A percentile compares a stretch with the other conserved stretches of the same genome.
Conservation (phyloP, 371 early-diverging fungal genomes). For the Syncephalastrum racemosum region DNA sequence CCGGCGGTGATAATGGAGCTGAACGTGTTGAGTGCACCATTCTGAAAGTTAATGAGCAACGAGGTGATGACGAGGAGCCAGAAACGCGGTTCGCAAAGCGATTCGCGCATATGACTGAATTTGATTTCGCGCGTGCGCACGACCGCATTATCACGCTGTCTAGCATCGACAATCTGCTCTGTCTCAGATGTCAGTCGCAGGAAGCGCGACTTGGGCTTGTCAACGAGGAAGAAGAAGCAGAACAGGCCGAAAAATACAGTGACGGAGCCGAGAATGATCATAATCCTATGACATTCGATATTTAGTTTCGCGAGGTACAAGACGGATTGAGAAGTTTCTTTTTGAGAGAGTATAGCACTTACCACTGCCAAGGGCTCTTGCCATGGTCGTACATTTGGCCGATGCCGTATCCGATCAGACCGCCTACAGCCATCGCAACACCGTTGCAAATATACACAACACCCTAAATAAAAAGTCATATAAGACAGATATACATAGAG, state of each 20-base stretch:
- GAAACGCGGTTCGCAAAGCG: constrained; percentile 27
- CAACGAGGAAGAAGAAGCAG: constrained; percentile 24
- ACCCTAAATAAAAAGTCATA: not conserved
- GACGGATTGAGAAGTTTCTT: constrained; percentile 56
- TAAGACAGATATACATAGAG: not conserved
- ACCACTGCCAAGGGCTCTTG: constrained; percentile 54
- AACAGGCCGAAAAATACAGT: constrained; percentile 18
- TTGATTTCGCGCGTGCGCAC: constrained; percentile 27
- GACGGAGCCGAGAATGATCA: constrained; percentile 23
- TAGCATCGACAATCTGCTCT: constrained; percentile 22
- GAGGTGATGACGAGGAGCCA: constrained; percentile 27
- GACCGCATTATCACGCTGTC: constrained; percentile 31
- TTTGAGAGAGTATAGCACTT: constrained; percentile 36
- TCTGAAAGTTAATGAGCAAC: constrained; percentile 35
- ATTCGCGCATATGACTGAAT: constrained; percentile 26
- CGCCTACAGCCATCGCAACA: constrained; percentile 56
- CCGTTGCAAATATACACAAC: constrained; percentile 30
- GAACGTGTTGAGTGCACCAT: constrained; percentile 37
- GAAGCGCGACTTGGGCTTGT: constrained; percentile 20
- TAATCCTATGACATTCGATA: constrained; percentile 21
- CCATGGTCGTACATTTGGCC: constrained; percentile 39
- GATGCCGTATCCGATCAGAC: constrained; percentile 59
- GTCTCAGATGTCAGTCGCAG: constrained; percentile 21
- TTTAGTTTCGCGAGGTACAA: constrained; percentile 1
- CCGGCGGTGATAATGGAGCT: constrained; percentile 36